Percentiles rank a stretch among this genome's conserved stretches.
phyloP scores from a whole-genome alignment of 148 eudicot species.

The Camellia granthamiana region DNA sequence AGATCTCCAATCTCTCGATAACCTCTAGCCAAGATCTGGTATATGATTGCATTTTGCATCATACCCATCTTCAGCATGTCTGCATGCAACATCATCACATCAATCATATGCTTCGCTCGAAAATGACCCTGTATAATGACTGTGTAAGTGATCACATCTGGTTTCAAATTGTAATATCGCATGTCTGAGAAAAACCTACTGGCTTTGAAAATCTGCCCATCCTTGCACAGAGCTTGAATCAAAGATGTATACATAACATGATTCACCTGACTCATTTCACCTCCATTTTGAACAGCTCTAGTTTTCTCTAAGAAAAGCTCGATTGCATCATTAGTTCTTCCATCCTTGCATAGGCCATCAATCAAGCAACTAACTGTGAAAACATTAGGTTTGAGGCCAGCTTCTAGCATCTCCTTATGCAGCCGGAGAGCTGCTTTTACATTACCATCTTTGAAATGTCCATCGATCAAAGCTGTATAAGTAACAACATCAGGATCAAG shows the following conservation, averaged over 20 bases:
- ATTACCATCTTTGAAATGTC: slow-evolving; percentile 59
- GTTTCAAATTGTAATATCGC: slow-evolving; percentile 49
- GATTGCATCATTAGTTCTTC: slow-evolving; percentile 49
- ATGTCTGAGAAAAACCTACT: slow-evolving; percentile 58
- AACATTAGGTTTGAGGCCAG: slow-evolving; percentile 56
- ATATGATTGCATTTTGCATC: slow-evolving; percentile 36
- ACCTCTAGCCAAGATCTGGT: slow-evolving; percentile 33
- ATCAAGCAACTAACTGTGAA: slow-evolving; percentile 60
- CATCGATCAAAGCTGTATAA: slow-evolving; percentile 68
- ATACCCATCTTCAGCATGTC: slow-evolving; percentile 76
- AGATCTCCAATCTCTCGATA: slow-evolving; percentile 43
- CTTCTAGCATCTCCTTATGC: slow-evolving; percentile 68
- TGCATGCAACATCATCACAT: slow-evolving; percentile 70
- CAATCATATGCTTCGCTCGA: slow-evolving; percentile 34
- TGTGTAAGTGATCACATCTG: slow-evolving; percentile 48
- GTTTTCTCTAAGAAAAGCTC: slow-evolving; percentile 46
- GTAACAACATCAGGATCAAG: slow-evolving; percentile 67
- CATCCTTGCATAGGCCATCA: slow-evolving; percentile 80
- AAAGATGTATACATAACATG: slow-evolving; percentile 61
- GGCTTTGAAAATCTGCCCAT: slow-evolving; percentile 59
- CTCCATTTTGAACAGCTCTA: slow-evolving; percentile 12
- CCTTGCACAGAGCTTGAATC: slow-evolving; percentile 59
- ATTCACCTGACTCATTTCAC: slow-evolving; percentile 31
- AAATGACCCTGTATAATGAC: slow-evolving; percentile 43
- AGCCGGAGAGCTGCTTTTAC: slow-evolving; percentile 53